Evolutionary conservation across 2,329 filamentous ascomycete species (phyloP).

Genomic region (Aspergillus terreus): DNA sequence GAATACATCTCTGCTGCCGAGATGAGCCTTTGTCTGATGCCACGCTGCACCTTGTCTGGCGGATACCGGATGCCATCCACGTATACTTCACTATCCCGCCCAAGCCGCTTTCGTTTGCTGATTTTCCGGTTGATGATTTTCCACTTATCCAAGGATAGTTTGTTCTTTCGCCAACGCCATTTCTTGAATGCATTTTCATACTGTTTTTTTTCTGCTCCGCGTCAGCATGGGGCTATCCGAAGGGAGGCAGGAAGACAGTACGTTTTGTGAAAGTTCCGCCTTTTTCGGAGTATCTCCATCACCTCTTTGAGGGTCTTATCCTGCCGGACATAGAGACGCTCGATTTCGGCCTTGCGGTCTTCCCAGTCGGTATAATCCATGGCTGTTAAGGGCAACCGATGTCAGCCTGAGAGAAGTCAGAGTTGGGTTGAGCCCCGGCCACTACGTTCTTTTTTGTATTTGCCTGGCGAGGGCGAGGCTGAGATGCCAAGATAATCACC

Average conservation of each 20-base stretch:
- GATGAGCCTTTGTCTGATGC: background rate
- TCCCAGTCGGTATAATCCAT: background rate
- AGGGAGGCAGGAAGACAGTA: background rate
- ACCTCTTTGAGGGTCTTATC: background rate
- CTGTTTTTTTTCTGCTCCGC: background rate
- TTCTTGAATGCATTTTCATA: background rate
- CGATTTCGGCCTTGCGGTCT: background rate
- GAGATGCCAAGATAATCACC: no score
- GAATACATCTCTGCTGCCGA: background rate
- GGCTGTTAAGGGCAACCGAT: no score
- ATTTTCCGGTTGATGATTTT: background rate
- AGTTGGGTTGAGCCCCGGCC: no score
- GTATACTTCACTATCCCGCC: background rate
- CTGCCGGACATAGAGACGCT: constrained; percentile 1
- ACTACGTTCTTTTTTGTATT: no score
- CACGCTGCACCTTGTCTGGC: background rate
- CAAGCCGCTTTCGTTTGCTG: background rate
- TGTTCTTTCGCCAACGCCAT: constrained; percentile 2
- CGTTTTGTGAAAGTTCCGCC: background rate
- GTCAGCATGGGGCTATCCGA: background rate
- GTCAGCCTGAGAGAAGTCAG: no score
- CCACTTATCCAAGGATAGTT: background rate
- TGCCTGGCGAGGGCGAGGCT: no score
- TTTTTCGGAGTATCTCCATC: background rate
- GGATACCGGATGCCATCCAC: background rate